phyloP scores from a whole-genome alignment of 2,329 filamentous ascomycete species.

The Decorospora gaudefroyi region DNA sequence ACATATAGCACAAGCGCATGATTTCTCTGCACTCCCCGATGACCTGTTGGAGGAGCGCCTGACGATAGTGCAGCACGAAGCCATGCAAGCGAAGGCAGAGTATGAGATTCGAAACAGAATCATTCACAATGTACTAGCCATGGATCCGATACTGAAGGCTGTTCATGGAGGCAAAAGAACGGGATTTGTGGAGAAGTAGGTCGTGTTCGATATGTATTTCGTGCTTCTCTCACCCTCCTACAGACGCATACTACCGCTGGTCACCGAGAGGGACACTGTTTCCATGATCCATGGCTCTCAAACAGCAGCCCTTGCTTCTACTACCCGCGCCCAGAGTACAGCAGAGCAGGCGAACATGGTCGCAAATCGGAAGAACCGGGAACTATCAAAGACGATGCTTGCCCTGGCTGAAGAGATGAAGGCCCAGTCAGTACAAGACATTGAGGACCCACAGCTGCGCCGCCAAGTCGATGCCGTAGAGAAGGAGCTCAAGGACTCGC shows the following conservation, averaged over 20 bases:
- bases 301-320: conserved; percentile 57
- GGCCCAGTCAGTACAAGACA: conserved; percentile 58
- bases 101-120: conserved; percentile 72
- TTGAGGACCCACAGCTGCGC: conserved; percentile 58
- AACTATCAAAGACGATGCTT: conserved; percentile 66
- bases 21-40: conserved; percentile 50
- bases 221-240: too few species aligned
- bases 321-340: conserved; percentile 59
- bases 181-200: conserved; percentile 70
- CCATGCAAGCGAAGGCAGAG: conserved; percentile 70
- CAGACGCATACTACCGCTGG: conserved; percentile 68
- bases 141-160: conserved; percentile 76
- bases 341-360: conserved; percentile 63
- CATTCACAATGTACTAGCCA: conserved; percentile 68
- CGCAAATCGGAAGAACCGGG: conserved; percentile 63
- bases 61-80: conserved; percentile 62
- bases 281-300: conserved; percentile 67
- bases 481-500: conserved; percentile 63
- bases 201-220: not conserved
- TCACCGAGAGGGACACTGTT: conserved; percentile 69
- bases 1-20: conserved; percentile 31
- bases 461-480: conserved; percentile 64
- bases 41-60: conserved; percentile 59
- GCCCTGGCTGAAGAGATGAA: conserved; percentile 63
- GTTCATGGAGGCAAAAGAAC: conserved; percentile 70